These are phyloP conservation scores for Paramecium bursaria DNA, from an alignment of 73 alveolate genomes.

Conservation along the genomic window DNA sequence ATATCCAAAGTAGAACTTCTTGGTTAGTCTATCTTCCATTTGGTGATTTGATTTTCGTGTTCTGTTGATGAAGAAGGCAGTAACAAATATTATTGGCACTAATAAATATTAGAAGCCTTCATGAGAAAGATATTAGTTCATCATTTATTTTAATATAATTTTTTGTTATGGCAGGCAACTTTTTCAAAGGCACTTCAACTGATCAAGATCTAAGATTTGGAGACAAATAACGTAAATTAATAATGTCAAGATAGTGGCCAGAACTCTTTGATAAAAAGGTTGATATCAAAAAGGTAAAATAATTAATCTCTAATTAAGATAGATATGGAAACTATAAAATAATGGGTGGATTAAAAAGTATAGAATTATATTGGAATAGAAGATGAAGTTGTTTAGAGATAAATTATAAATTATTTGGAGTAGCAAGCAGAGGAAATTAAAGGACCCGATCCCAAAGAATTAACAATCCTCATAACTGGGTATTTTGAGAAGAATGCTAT, in stretches of 20 bases:
- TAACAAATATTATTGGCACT: too few species aligned
- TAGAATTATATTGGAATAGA: slow-evolving; percentile 52
- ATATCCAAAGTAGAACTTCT: slow-evolving; percentile 38
- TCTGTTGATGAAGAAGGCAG: too few species aligned
- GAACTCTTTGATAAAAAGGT: slow-evolving; percentile 25
- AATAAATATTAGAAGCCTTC: too few species aligned
- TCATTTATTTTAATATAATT: too few species aligned
- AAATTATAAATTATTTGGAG: slow-evolving; percentile 57
- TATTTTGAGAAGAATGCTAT: slow-evolving; percentile 50
- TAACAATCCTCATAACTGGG: slow-evolving; percentile 34
- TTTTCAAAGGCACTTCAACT: slow-evolving; percentile 57
- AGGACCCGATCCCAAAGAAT: slow-evolving; percentile 57
- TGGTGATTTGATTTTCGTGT: too few species aligned
- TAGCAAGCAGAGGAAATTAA: slow-evolving; percentile 27
- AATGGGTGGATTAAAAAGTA: slow-evolving; percentile 46
- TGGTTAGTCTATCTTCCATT: slow-evolving; percentile 23
- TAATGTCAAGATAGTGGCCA: slow-evolving; percentile 43
- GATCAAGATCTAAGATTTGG: slow-evolving; percentile 57
- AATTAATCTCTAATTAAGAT: background rate
- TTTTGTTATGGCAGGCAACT: slow-evolving; percentile 58
- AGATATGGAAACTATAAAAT: slow-evolving; percentile 31
- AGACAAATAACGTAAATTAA: slow-evolving; percentile 52
- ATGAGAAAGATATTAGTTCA: too few species aligned
- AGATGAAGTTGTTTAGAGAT: slow-evolving; percentile 64
- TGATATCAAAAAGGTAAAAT: slow-evolving; percentile 37